Conservation (phyloP, 1,284 basidiomycete species). For the Irpex sp. region DNA sequence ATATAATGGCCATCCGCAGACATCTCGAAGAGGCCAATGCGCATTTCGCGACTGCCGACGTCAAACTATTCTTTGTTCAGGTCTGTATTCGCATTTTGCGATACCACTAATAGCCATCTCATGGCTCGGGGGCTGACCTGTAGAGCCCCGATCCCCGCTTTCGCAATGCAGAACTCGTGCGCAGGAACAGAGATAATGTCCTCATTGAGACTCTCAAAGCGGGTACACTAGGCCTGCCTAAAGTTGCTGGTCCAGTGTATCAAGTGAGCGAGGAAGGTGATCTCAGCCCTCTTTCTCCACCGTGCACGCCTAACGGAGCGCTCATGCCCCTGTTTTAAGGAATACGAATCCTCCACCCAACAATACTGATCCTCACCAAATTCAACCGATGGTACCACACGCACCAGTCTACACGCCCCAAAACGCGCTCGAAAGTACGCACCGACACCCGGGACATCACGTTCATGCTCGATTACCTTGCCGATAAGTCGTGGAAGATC, state of each 20-base stretch:
- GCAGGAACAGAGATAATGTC: not conserved
- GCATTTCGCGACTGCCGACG: not conserved
- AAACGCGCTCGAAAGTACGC: not conserved
- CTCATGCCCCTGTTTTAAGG: not conserved
- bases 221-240: not conserved
- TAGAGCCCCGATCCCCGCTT: not conserved
- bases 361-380: not conserved
- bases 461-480: not conserved
- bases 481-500: not conserved
- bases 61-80: not conserved
- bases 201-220: not conserved
- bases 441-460: not conserved
- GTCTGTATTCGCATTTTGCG: not conserved
- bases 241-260: not conserved
- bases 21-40: not conserved
- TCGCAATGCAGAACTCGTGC: not conserved
- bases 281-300: not conserved
- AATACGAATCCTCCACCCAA: not conserved
- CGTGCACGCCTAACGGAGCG: not conserved
- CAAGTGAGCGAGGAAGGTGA: not conserved
- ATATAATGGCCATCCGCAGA: not conserved
- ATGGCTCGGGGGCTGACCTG: not conserved
- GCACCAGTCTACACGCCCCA: not conserved
- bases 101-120: too few relatives aligned
- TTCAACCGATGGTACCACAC: not conserved